Evolutionary conservation across 495 filamentous ascomycete genomes (phyloP).

Genomic region (Hyaloscypha finlandica): DNA sequence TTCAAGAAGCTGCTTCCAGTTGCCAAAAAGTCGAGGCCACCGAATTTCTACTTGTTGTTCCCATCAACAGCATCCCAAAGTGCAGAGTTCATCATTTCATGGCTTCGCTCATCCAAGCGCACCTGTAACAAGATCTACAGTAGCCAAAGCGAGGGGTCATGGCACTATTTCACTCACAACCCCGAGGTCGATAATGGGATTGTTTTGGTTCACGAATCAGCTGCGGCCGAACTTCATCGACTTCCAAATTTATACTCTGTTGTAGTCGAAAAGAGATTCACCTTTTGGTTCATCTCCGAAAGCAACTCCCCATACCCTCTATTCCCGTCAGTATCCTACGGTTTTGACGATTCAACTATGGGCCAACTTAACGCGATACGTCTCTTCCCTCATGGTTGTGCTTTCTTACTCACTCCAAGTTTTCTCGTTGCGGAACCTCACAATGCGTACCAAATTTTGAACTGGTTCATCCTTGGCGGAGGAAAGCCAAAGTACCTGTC

Average conservation of each 20-base stretch:
- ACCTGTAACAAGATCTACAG: conserved; percentile 28
- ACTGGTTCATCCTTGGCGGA: conserved; percentile 50
- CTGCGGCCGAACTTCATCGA: conserved; percentile 10
- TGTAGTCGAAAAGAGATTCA: not conserved
- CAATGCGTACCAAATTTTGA: conserved; percentile 51
- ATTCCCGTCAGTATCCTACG: conserved; percentile 9
- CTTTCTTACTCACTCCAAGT: conserved; percentile 65
- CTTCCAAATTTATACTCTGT: conserved; percentile 14
- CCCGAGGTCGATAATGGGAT: not conserved
- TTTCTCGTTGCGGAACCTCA: conserved; percentile 55
- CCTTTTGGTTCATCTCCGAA: conserved; percentile 28
- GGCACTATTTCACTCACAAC: conserved; percentile 24
- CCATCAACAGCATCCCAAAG: conserved; percentile 16
- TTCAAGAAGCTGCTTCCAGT: conserved; percentile 19
- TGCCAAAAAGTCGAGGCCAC: not conserved
- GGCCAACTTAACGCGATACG: conserved; percentile 35
- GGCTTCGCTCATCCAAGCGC: conserved; percentile 15
- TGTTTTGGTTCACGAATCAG: conserved; percentile 32
- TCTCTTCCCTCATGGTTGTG: conserved; percentile 59
- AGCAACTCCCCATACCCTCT: conserved; percentile 12
- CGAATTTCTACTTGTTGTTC: conserved; percentile 28
- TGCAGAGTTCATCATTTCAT: conserved; percentile 20
- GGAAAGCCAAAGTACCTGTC: conserved; percentile 21
- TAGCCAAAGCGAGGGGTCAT: conserved; percentile 27
- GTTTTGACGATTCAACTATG: not conserved